A percentile compares a stretch with the other conserved stretches of the same genome.
These are phyloP conservation scores for Heterobasidion irregulare DNA, from an alignment of 1,284 basidiomycete species.

Conservation along the genomic window DNA sequence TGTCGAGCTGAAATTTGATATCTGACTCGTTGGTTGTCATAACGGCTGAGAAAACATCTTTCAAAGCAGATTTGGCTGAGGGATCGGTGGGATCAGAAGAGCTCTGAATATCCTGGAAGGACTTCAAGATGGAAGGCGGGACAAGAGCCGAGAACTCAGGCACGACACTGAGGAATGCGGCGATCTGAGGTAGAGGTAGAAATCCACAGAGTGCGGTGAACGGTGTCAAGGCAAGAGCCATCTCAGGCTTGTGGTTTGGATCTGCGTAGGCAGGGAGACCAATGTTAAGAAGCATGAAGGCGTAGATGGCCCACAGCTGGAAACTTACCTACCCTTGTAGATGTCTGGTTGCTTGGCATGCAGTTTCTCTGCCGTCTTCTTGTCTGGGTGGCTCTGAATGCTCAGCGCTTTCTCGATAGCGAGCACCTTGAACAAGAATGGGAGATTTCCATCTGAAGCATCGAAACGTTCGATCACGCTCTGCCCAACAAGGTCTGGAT, in stretches of 20 bases:
- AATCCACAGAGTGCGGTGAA: conserved; percentile 94
- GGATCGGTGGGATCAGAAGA: conserved; percentile 29
- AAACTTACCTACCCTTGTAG: conserved; percentile 69
- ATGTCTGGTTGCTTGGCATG: conserved; percentile 73
- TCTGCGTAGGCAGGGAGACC: conserved; percentile 37
- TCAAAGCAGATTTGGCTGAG: conserved; percentile 55
- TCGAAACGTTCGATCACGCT: conserved; percentile 57
- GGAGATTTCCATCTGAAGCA: conserved; percentile 65
- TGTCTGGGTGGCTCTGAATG: conserved; percentile 97
- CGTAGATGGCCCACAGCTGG: not conserved
- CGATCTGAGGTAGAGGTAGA: conserved; percentile 69
- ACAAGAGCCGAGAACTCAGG: conserved; percentile 78
- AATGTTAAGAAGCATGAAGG: not conserved
- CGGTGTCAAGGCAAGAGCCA: conserved; percentile 91
- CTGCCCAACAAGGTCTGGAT: conserved; percentile 65
- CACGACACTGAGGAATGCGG: conserved; percentile 55
- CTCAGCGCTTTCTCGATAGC: conserved; percentile 92
- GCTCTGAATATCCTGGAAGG: conserved; percentile 37
- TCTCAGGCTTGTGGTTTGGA: conserved; percentile 95
- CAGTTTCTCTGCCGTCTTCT: conserved; percentile 74
- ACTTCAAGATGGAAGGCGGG: conserved; percentile 40
- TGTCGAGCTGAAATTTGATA: conserved; percentile 48
- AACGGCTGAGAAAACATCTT: conserved; percentile 71
- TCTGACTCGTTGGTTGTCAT: conserved; percentile 63
- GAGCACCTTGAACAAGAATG: conserved; percentile 92